Base-by-base conservation (phyloP, 1,284 basidiomycete species). In the Puccinia novopanici region DNA sequence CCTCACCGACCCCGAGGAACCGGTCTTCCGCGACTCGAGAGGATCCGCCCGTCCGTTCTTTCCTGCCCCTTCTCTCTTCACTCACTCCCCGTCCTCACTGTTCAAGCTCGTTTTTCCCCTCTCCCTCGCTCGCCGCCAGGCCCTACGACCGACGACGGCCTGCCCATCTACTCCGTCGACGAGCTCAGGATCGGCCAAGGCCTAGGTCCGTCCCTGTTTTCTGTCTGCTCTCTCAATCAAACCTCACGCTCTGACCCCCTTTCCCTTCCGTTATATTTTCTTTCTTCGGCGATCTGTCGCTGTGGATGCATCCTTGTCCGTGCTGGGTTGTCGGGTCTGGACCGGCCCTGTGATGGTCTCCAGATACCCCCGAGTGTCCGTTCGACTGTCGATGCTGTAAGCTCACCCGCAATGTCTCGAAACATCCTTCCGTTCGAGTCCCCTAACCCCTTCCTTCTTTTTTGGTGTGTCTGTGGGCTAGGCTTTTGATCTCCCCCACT, bases 311-410 rank as follows among this genome's bases (percentile, higher is more conserved):
- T 27, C 19, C 55, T 61, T 27, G 15, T 37, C 24, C 8, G 55
- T 57, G 9, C 6, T 57, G 55, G 55, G 55, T 57, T 57, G 22
- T 61, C 24, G 17, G 52, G 2, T 52, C 54, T n/a, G n/a, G n/a
- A n/a, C n/a, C n/a, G n/a, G n/a, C n/a, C n/a, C n/a, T 37, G 30
- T 57, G 8, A 9, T 57, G 55, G 27, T 19, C 40, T n/a, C n/a
- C n/a, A 71, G 68, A 71, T 50, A 71, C 68, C 15, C 68, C 68
- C 19, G 68, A 71, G 4, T 71, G 68, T 71, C 68, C 68, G 5
- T 71, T 71, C 24, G 68, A 71, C 37, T 71, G 68, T 48, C 68
- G 45, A 54, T 71, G 68, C 48, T 71, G 68, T 71, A 71, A 71
- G 68, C n/a, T n/a, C n/a, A n/a, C n/a, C n/a, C n/a, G n/a, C n/a